Conservation (phyloP, 106 monocot genomes). For the Dendrobium chrysotoxum region DNA sequence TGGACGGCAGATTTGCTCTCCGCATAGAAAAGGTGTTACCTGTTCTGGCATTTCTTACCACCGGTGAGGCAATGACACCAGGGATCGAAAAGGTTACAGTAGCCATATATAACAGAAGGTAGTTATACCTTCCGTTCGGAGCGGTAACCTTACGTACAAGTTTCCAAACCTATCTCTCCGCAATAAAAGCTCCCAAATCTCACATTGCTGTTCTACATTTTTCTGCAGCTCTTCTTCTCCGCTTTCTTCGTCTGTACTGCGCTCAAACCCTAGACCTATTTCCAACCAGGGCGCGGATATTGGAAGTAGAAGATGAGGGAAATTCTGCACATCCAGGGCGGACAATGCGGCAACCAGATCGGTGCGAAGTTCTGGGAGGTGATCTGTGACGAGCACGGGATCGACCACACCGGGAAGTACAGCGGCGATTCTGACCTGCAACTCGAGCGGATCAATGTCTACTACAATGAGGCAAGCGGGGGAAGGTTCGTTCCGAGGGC, state of each 20-base stretch:
- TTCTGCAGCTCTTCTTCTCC: not conserved
- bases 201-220: not conserved
- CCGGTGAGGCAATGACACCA: not conserved
- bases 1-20: not conserved
- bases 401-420: conserved; percentile 4
- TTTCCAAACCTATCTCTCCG: not conserved
- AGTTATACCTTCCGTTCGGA: not conserved
- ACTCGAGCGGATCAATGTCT: conserved; percentile 8
- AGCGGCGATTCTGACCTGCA: conserved; percentile 4
- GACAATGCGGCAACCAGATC: conserved; percentile 9
- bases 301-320: not conserved
- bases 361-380: conserved; percentile 10
- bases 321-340: conserved; percentile 8
- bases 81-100: not conserved
- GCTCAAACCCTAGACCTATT: not conserved
- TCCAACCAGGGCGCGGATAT: not conserved
- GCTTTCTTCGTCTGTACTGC: not conserved
- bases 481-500: conserved; percentile 3
- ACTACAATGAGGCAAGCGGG: conserved; percentile 9
- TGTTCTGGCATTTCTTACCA: not conserved
- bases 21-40: not conserved
- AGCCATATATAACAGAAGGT: not conserved
- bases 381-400: conserved; percentile 11
- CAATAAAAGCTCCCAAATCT: not conserved
- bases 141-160: not conserved